Base-by-base conservation (phyloP, 345 rosid genomes). In the Microcos paniculata region DNA sequence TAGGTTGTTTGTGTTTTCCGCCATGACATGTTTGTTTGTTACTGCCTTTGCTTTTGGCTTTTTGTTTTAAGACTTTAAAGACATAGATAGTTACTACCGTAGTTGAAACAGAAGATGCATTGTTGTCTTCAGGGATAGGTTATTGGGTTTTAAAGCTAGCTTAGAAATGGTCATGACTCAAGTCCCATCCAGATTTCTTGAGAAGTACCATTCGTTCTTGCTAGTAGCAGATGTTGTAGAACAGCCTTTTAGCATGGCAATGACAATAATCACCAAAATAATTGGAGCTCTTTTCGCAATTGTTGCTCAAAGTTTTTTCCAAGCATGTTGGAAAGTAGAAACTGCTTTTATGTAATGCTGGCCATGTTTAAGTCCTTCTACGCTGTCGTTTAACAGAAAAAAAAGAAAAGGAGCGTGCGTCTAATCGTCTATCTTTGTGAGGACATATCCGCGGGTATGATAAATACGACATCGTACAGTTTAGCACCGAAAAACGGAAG, bases 1-100 rank as follows among this genome's bases (percentile, higher is more conserved):
- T 31, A 51, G 73, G 73, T 51, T 51, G 45, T 70, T 33, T 31
- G 59, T 70, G 45, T 51, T 70, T 51, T 70, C 73, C 31, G 73
- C 43, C 42, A 51, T 69, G 59, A 70, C 59, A 19, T 70, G 59
- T 70, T 70, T 70, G 59, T 70, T 51, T 51, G 28, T 58, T 33
- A n/a, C 30, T 7, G 45, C 28, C 55, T 23, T 28, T 49, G 10
- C 30, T 70, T 31, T 51, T n/a, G n/a, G 59, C 18, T 31, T 0
- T 70, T 70, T 51, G 4, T 4, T 70, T 46, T 31, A 19, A 51
- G 51, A 31, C 58, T 51, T 14, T 30, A 30, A 51, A 70, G 73
- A 31, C 46, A 70, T 49, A 43, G 28, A 49, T 51, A 19, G 16
- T 30, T 68, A 19, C 48, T 30, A 16, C 57, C 19, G 12, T 70